Evolutionary conservation across 306 rosid genomes (phyloP).

Genomic region (Quercus cerris): DNA sequence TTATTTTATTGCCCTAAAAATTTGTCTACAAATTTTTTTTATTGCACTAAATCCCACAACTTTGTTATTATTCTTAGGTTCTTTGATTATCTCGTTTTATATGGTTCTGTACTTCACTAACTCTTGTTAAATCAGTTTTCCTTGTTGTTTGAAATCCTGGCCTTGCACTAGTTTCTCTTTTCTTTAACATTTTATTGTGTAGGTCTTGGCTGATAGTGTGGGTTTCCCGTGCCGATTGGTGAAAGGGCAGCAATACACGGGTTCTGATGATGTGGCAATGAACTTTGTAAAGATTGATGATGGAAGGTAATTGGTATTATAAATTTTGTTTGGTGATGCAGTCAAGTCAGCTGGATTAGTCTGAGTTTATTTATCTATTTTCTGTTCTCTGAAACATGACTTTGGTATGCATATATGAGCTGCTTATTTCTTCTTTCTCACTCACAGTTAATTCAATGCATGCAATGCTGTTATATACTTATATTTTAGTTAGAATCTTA

Average conservation of each 20-base stretch:
- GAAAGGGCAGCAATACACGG: constrained; percentile 83
- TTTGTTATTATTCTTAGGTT: neutral
- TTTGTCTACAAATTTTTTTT: too few relatives aligned
- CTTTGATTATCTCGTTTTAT: neutral
- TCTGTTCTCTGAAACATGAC: constrained; percentile 6
- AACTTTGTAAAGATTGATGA: constrained; percentile 80
- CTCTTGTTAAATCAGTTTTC: neutral
- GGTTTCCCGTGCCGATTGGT: constrained; percentile 88
- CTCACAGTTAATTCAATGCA: neutral
- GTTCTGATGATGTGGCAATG: constrained; percentile 79
- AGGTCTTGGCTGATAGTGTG: constrained; percentile 93
- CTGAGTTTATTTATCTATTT: constrained; percentile 6
- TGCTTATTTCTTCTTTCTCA: constrained; percentile 13
- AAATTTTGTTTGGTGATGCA: constrained; percentile 21
- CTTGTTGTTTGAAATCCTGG: neutral
- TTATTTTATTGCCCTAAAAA: neutral
- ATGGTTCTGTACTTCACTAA: neutral
- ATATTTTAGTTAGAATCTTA: neutral
- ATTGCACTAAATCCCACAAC: neutral
- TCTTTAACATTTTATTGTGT: constrained; percentile 10
- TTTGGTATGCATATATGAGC: constrained; percentile 1
- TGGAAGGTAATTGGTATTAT: constrained; percentile 65
- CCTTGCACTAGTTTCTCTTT: neutral
- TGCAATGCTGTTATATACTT: constrained; percentile 1
- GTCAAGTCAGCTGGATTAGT: constrained; percentile 15